Evolutionary conservation across 2,329 filamentous ascomycete genomes (phyloP), one percentile per base, ranked within the genome.

Genomic region (Talaromyces atroroseus): DNA sequence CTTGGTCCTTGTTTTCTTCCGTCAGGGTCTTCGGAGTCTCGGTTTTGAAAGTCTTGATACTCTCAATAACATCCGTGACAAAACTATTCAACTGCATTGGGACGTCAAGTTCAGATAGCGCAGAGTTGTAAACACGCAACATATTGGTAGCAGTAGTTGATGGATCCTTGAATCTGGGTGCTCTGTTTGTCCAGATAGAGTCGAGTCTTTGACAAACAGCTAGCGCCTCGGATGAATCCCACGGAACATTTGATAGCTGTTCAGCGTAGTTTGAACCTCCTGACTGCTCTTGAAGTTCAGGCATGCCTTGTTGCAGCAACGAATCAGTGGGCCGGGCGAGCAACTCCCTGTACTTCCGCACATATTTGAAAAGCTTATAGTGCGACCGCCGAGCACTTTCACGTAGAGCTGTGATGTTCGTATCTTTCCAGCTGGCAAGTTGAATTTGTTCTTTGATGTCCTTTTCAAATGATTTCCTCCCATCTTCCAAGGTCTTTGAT

Each of bases 351-450:
- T 96, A 99, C 74, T 96, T 97, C 55, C 90, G 83, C 46, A 99
- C 88, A 36, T 96, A 79, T 64, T 89, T 89, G 76, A 96, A 96
- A 1, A 99, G 81, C 71, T 96, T 96, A 65, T 88, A 84, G 68
- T 99, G 94, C 20, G 92, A 96, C 59, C 87, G 87, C 64, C 88
- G 87, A 1, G 94, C 91, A 71, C 92, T 97, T 67, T 96, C 91
- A 62, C 87, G 84, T 16, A 99, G 77, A 1, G 90, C 89, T 49
- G 87, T 87, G 60, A 99, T 95, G 66, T 97, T 99, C 21, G 90
- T 96, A 64, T 99, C 94, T 70, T 95, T 96, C 95, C 95, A 99
- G 71, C 91, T 96, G 7, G 92, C 91, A 64, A 99, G 78, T 52
- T 95, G 84, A 16, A 99, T 82, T n/a, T 96, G 86, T 63, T 97